A percentile compares a stretch with the other conserved stretches of the same genome.
phyloP scores from a whole-genome alignment of 179 eudicot species.

The Gypsophila paniculata region DNA sequence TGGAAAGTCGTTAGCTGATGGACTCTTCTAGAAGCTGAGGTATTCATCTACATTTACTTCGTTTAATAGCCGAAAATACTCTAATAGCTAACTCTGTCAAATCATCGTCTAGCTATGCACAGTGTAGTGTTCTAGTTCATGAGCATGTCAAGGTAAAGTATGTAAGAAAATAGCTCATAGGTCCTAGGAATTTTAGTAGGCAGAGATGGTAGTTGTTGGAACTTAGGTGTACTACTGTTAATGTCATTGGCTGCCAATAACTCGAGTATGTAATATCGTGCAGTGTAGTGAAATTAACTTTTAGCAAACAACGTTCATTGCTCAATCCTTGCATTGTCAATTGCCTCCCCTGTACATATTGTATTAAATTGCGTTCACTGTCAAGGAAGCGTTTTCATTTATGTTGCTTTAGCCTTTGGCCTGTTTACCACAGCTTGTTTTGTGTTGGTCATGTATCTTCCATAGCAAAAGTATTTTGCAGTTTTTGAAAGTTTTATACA shows the following conservation, averaged over 20 bases:
- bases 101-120: neutral
- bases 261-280: neutral
- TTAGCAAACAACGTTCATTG: neutral
- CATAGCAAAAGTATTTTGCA: neutral
- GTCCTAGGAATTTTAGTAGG: neutral
- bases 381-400: neutral
- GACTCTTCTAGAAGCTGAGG: constrained; percentile 11
- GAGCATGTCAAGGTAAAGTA: neutral
- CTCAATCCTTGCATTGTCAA: neutral
- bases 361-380: neutral
- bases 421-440: neutral
- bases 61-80: too few relatives aligned
- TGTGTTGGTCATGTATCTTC: too few relatives aligned
- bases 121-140: neutral
- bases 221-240: neutral
- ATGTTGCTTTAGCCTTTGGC: neutral
- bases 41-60: neutral
- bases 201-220: neutral
- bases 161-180: neutral
- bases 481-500: neutral
- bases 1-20: constrained; percentile 16
- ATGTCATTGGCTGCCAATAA: neutral
- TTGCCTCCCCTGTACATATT: neutral
- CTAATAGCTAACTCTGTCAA: neutral
- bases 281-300: neutral